Base-by-base conservation (phyloP, 495 filamentous ascomycete species). In the Cercophora scortea region DNA sequence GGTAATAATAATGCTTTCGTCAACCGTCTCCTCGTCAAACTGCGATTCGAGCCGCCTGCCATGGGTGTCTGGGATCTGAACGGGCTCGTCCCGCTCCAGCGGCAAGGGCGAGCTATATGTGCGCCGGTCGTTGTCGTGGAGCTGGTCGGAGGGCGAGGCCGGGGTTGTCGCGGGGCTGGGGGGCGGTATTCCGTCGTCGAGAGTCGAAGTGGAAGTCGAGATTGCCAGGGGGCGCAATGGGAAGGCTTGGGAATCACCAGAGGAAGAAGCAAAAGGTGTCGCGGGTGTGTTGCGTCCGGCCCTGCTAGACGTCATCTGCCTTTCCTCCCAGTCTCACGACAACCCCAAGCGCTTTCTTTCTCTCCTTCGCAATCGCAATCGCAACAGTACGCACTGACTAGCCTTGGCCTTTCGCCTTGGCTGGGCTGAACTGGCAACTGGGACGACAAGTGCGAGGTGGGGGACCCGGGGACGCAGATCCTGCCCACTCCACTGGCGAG, bases 141-240 rank as follows among this genome's bases (percentile, higher is more conserved):
- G 25, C 25, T 25, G 25, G 25, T 5, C 25, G 25, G n/a, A n/a
- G n/a, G 25, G 25, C 25, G 25, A 25, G 25, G 25, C 25, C 25
- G 25, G 25, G 5, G 25, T 25, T 25, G 25, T 25, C 25, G 25
- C 25, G 25, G 25, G 25, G 25, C 25, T 25, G 25, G 25, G 25
- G 25, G 25, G 25, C 25, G 25, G 25, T 25, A 25, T 25, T 25
- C 25, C 25, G 25, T 2, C 25, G 25, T 25, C 25, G 25, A 25
- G 25, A 25, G 25, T 5, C 8, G 33, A 38, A 40, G 33, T 12
- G 43, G 34, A 16, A 35, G 43, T 43, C 25, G 17, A 32, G 50
- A 40, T 45, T 19, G 25, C 46, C 19, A 60, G 54, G 36, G 47
- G 36, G 42, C 58, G 55, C 42, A 60, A 54, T 18, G 58, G 58